Evolutionary conservation across 2,329 filamentous ascomycete genomes (phyloP).

Genomic region (Stachybotrys echinatus): DNA sequence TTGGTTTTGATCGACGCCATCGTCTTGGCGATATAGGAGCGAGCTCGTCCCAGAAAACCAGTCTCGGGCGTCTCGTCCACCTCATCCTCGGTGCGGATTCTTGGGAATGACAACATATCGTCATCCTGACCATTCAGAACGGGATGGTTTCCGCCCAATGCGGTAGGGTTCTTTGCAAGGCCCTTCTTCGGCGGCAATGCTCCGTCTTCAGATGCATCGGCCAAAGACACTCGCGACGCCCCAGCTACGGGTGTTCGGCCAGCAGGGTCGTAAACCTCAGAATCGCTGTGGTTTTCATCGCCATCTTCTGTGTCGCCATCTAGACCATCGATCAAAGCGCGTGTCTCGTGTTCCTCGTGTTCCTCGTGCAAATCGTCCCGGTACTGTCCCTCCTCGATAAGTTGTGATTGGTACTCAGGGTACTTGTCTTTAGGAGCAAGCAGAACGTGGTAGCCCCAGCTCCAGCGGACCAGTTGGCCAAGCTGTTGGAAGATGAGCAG

Average conservation of each 20-base stretch:
- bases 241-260: constrained; percentile 50
- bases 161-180: constrained; percentile 14
- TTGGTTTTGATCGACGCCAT: constrained; percentile 14
- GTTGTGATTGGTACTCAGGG: constrained; percentile 54
- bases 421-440: constrained; percentile 79
- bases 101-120: constrained; percentile 60
- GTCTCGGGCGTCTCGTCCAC: constrained; percentile 27
- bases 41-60: constrained; percentile 33
- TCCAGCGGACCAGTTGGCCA: constrained; percentile 92
- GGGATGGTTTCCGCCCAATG: constrained; percentile 16
- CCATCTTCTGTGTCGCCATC: constrained; percentile 33
- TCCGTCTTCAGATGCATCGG: constrained; percentile 44
- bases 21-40: constrained; percentile 24
- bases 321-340: constrained; percentile 34
- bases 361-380: constrained; percentile 34
- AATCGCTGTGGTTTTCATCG: constrained; percentile 32
- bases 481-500: constrained; percentile 96
- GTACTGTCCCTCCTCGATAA: constrained; percentile 55
- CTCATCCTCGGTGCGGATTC: constrained; percentile 40
- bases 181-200: constrained; percentile 22
- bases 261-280: constrained; percentile 46
- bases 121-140: constrained; percentile 30
- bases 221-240: constrained; percentile 43
- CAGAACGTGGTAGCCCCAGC: constrained; percentile 93
- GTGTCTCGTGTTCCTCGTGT: constrained; percentile 36